A percentile compares a stretch with the other conserved stretches of the same genome.
Evolutionary conservation across 306 rosid genomes (phyloP).

Genomic region (Erythrophleum fordii): DNA sequence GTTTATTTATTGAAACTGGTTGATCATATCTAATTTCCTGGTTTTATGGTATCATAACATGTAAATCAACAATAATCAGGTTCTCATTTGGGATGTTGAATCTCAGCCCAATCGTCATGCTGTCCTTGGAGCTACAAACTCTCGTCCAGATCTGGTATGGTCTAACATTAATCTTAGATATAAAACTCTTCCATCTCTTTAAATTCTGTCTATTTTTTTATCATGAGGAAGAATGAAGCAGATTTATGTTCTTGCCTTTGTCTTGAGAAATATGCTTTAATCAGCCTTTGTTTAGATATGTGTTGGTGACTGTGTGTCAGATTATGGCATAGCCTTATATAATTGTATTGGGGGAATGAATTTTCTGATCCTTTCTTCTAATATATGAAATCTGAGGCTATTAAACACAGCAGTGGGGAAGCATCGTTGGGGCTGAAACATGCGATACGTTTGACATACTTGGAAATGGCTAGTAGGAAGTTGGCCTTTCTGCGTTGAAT

Average conservation of each 20-base stretch:
- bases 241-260: background rate
- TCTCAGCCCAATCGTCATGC: slow-evolving; percentile 98
- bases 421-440: slow-evolving; percentile 6
- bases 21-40: slow-evolving; percentile 2
- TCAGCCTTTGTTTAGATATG: slow-evolving; percentile 1
- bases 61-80: slow-evolving; percentile 53
- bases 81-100: slow-evolving; percentile 97
- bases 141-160: slow-evolving; percentile 96
- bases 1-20: background rate
- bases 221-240: slow-evolving; percentile 12
- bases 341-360: background rate
- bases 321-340: slow-evolving; percentile 9
- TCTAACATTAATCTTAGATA: background rate
- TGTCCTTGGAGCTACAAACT: slow-evolving; percentile 90
- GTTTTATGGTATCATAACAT: slow-evolving; percentile 27
- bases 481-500: slow-evolving; percentile 18
- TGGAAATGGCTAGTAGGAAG: slow-evolving; percentile 1
- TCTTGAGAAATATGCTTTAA: background rate
- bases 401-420: background rate
- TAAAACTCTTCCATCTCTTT: background rate
- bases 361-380: background rate
- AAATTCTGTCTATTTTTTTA: slow-evolving; percentile 12
- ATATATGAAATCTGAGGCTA: background rate
- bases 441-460: background rate
- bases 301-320: background rate